Evolutionary conservation across 495 filamentous ascomycete species (phyloP), one percentile per base, ranked within the genome.

Genomic region (Penicillium egyptiacum): DNA sequence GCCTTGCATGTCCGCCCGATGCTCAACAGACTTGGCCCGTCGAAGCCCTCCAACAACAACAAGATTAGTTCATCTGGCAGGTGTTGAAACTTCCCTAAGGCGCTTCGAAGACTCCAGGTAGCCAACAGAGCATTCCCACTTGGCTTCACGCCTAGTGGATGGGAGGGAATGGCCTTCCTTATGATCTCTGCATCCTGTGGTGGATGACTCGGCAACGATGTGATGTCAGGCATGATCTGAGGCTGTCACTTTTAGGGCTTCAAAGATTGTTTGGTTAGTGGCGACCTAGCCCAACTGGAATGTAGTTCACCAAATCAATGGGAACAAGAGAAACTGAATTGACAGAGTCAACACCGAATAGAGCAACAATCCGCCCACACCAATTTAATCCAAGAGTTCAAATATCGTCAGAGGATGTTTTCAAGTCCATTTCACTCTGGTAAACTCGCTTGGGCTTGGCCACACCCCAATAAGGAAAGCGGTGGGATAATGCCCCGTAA

Each of bases 111-210:
- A 72, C 89, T 89, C 30, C 71, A 77, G 10, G 73, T 75, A 45
- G 85, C 81, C 42, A 82, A 77, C 47, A 91, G 88, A 55, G 87
- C 86, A 79, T 98, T 98, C 49, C 94, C 94, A 64, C 85, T 81
- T 1, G 94, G 94, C 64, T 91, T 95, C 61, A 98, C 81, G 41
- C 87, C 86, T 30, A 96, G 75, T 20, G 93, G 93, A 77, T 98
- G 94, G 41, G 78, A 76, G 16, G 89, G 88, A 49, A 96, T 86
- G 31, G 72, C 67, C 53, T 76, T 70, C 5, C 22, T 37, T 39
- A 53, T 53, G 46, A 23, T 31, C 58, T 67, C 58, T 16, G 60
- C 59, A 50, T 70, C 57, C 39, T 40, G 53, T 37, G 51, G 55
- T 46, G 64, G 58, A 60, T 66, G 50, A 53, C 50, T 59, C 10